These are phyloP conservation scores for Wickerhamiella spandovensis DNA, from an alignment of 805 yeast species.

Conservation along the genomic window DNA sequence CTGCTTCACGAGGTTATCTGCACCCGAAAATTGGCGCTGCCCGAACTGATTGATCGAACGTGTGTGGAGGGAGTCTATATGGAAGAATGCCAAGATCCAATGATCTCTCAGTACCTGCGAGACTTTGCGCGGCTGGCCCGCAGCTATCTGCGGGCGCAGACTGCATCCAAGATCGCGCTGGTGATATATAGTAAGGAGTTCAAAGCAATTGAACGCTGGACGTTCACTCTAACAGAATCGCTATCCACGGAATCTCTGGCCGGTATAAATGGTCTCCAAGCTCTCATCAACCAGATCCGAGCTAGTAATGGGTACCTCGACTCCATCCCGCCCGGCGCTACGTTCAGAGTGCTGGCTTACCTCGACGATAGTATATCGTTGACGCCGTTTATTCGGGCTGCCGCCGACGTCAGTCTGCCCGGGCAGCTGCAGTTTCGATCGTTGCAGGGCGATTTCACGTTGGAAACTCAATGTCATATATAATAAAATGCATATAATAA, in stretches of 20 bases:
- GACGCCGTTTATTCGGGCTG: background rate
- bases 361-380: background rate
- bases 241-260: no score
- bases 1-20: background rate
- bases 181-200: background rate
- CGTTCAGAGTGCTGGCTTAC: background rate
- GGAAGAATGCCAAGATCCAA: background rate
- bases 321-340: background rate
- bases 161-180: background rate
- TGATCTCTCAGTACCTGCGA: background rate
- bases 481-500: no score
- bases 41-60: background rate
- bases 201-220: constrained; percentile 1
- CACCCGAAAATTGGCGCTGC: background rate
- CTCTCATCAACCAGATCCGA: constrained; percentile 1
- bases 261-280: background rate
- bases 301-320: background rate
- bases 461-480: background rate
- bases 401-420: background rate
- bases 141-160: background rate
- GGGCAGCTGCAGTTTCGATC: background rate
- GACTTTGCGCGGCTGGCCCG: background rate
- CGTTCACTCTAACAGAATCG: background rate
- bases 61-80: background rate
- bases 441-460: background rate